Evolutionary conservation across 441 rosid genomes (phyloP).

Genomic region (Melastoma candidum): DNA sequence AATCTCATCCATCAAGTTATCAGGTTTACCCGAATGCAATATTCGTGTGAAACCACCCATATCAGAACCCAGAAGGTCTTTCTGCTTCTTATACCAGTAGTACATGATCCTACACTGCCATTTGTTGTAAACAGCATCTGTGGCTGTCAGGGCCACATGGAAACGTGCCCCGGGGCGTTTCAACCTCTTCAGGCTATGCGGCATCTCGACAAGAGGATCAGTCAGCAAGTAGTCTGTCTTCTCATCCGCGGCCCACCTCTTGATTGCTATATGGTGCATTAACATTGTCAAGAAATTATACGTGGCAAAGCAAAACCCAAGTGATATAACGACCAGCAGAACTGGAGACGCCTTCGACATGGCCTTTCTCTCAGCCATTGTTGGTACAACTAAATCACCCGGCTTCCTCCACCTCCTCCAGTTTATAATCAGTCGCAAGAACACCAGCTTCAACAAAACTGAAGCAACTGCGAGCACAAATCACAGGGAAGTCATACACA

Average conservation of each 20-base stretch:
- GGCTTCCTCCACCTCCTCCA: too few relatives aligned
- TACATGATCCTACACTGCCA: slow-evolving; percentile 78
- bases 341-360: slow-evolving; percentile 46
- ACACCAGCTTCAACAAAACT: too few relatives aligned
- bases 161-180: slow-evolving; percentile 28
- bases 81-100: slow-evolving; percentile 58
- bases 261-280: slow-evolving; percentile 31
- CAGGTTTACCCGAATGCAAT: slow-evolving; percentile 57
- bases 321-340: slow-evolving; percentile 39
- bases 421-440: too few relatives aligned
- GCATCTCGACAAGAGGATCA: slow-evolving; percentile 65
- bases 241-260: slow-evolving; percentile 6
- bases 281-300: slow-evolving; percentile 54
- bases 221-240: slow-evolving; percentile 24
- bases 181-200: slow-evolving; percentile 25
- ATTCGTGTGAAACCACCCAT: slow-evolving; percentile 70
- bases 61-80: slow-evolving; percentile 45
- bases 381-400: not conserved
- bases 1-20: slow-evolving; percentile 62
- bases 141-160: slow-evolving; percentile 61
- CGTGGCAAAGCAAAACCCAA: slow-evolving; percentile 54
- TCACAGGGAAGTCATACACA: too few relatives aligned
- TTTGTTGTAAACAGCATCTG: slow-evolving; percentile 50
- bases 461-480: too few relatives aligned
- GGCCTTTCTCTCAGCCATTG: slow-evolving; percentile 18